Base-by-base conservation (phyloP, 2,329 filamentous ascomycete genomes). In the Botrytis fragariae region DNA sequence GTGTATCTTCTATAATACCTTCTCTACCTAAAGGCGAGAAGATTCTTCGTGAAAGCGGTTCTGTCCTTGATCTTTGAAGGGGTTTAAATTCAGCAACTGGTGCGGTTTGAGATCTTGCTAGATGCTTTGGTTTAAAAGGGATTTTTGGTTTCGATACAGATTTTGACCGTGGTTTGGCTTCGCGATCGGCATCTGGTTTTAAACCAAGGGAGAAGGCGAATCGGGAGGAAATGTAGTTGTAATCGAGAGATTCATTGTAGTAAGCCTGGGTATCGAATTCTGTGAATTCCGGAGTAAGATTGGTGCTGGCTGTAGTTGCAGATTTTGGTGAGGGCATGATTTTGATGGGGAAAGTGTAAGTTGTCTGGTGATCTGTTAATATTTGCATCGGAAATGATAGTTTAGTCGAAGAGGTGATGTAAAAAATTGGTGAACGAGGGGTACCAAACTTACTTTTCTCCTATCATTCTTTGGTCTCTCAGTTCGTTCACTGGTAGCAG, bases 341-440 rank as follows among this genome's bases (percentile, higher is more conserved):
- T n/a, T 68, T 72, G 45, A 72, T 67, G 29, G 70, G 70, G 32
- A 72, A 72, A 20, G 62, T 65, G 42, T 72, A 72, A 37, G 70
- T 72, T 25, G 70, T 72, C 70, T 72, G 20, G 22, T 7, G 20
- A 67, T 60, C 32, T n/a, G 22, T 64, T 59, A 57, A 44, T 3
- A 37, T 72, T 45, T 48, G 16, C 8, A 22, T 32, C 12, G 25
- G 14, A 22, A 39, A 39, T 29, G 14, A 22, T 16, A 39, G 37
- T 32, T 32, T 64, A 3, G n/a, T 29, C n/a, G 39, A 54, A 39
- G 18, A 4, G 32, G 6, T 51, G 14, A 51, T 29, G 35, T 12
- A 20, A n/a, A 68, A 64, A 18, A 20, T 44, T 32, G 8, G 18
- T 22, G 29, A 39, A 14, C 35, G 59, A 29, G 25, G 70, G 29